Conservation (phyloP, 768 basidiomycete species). For the Royoungia palumana region DNA sequence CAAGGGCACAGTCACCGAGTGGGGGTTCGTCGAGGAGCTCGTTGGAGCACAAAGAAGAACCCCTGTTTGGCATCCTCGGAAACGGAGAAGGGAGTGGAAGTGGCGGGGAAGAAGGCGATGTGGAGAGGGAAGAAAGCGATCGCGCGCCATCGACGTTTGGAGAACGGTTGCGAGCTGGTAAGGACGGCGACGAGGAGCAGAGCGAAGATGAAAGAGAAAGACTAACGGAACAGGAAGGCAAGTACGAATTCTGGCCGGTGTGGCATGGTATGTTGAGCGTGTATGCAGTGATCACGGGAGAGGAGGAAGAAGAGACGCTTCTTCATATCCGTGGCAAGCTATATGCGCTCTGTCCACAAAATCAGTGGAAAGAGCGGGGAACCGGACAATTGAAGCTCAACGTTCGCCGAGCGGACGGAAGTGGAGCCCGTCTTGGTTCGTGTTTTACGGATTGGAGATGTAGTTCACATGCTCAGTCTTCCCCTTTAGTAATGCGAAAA, state of each 20-base stretch:
- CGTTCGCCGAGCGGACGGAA: constrained; percentile 58
- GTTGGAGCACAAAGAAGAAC: constrained; percentile 36
- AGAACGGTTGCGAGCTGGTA: constrained; percentile 61
- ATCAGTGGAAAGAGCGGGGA: constrained; percentile 77
- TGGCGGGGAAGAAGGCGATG: constrained; percentile 45
- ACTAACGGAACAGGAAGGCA: constrained; percentile 69
- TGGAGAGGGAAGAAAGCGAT: constrained; percentile 29
- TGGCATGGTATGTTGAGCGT: constrained; percentile 1
- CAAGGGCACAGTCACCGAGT: constrained; percentile 49
- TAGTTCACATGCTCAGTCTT: constrained; percentile 7
- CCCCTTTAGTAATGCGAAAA: constrained; percentile 71
- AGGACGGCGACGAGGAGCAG: constrained; percentile 54
- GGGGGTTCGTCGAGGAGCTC: constrained; percentile 43
- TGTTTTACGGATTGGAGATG: neutral
- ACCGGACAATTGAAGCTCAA: constrained; percentile 71
- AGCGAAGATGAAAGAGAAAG: constrained; percentile 40
- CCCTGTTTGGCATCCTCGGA: constrained; percentile 29
- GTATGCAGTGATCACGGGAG: constrained; percentile 63
- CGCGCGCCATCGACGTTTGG: constrained; percentile 48
- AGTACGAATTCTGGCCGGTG: constrained; percentile 15
- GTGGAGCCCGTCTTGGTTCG: constrained; percentile 64
- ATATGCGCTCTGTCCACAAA: constrained; percentile 52
- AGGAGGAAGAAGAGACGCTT: constrained; percentile 77
- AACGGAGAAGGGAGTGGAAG: constrained; percentile 37
- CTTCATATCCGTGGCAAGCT: constrained; percentile 78